Percentiles rank a stretch among this genome's conserved stretches.
These are phyloP conservation scores for Olyra latifolia DNA, from an alignment of 176 grass and related monocot genomes.

Conservation along the genomic window DNA sequence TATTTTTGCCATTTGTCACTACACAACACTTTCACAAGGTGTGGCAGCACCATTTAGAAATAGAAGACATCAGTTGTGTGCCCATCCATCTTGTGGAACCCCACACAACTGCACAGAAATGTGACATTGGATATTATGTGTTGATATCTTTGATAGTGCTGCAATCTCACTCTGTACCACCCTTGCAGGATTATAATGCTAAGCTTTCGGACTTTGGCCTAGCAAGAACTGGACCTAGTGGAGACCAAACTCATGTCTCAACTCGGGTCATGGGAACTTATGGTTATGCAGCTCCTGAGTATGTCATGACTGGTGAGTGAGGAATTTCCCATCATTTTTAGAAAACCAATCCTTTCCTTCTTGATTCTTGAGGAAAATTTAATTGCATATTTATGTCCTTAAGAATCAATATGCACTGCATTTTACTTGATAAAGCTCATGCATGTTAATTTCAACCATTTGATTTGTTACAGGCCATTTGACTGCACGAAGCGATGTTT, in stretches of 20 bases:
- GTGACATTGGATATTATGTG: constrained; percentile 20
- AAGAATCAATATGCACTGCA: not conserved
- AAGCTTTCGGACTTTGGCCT: constrained; percentile 99
- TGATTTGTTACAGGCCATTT: constrained; percentile 68
- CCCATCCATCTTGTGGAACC: constrained; percentile 10
- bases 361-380: not conserved
- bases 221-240: constrained; percentile 90
- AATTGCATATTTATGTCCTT: constrained; percentile 7
- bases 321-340: not conserved
- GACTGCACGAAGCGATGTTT: constrained; percentile 86
- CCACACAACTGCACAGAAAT: not conserved
- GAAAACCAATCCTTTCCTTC: not conserved
- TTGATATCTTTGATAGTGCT: not conserved
- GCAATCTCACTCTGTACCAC: constrained; percentile 19
- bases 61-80: not conserved
- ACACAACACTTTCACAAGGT: not conserved
- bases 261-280: constrained; percentile 94
- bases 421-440: not conserved
- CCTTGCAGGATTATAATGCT: constrained; percentile 85
- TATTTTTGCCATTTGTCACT: not conserved
- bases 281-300: constrained; percentile 98
- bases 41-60: not conserved
- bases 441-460: constrained; percentile 26
- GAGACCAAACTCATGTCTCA: constrained; percentile 95
- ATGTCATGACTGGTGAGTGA: constrained; percentile 89